Conservation (phyloP, 805 yeast genomes). For the Schwanniomyces yamadae region DNA sequence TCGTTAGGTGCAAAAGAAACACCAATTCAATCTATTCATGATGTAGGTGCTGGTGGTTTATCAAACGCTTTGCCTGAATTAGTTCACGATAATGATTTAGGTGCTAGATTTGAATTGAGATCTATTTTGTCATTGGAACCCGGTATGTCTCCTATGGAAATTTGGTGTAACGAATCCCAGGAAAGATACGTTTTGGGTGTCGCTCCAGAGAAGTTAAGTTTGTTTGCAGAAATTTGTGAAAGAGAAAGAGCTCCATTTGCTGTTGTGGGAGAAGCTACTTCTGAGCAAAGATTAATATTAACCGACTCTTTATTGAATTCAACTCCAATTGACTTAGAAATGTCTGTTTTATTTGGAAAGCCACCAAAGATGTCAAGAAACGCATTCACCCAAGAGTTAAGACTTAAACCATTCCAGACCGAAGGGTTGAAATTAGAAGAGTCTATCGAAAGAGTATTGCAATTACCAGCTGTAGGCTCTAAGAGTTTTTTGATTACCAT, state of each 20-base stretch:
- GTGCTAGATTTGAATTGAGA: conserved; percentile 90
- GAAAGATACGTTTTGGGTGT: conserved; percentile 97
- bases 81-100: conserved; percentile 94
- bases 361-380: conserved; percentile 92
- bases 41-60: conserved; percentile 99
- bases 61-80: conserved; percentile 97
- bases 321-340: conserved; percentile 92
- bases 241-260: conserved; percentile 97
- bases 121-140: conserved; percentile 89
- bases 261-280: conserved; percentile 91
- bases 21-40: conserved; percentile 95
- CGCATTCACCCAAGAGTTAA: conserved; percentile 62
- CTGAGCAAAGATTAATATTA: conserved; percentile 77
- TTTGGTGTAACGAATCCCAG: conserved; percentile 99
- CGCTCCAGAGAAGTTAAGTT: conserved; percentile 67
- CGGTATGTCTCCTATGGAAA: conserved; percentile 99
- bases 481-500: conserved; percentile 94
- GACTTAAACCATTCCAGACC: conserved; percentile 41
- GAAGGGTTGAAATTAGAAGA: conserved; percentile 46
- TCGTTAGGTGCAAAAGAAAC: conserved; percentile 62
- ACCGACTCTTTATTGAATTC: conserved; percentile 75
- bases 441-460: conserved; percentile 78
- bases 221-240: conserved; percentile 76
- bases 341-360: conserved; percentile 93
- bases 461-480: conserved; percentile 91